Base-by-base conservation (phyloP, 345 rosid species). In the Rhodomyrtus tomentosa region DNA sequence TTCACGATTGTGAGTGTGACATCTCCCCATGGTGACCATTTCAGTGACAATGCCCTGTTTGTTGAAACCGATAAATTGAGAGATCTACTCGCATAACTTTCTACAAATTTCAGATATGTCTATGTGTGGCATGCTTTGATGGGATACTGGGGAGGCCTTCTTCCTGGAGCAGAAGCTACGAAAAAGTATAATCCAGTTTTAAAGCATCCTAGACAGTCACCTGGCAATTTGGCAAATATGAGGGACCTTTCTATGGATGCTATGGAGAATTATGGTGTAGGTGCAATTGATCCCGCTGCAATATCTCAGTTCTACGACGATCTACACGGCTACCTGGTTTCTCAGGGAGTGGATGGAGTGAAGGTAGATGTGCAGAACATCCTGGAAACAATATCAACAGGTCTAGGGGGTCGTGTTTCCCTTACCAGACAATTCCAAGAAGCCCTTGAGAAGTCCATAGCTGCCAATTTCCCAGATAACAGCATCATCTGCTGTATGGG, bases 81-180 rank as follows among this genome's bases (percentile, higher is more conserved):
- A 36, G 76, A 4, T 27, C 82, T 10, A 58, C 51, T 38, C 51
- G 38, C 55, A 16, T 36, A 22, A 4, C 42, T 32, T 76, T 45
- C 76, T 52, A 7, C 48, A 81, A 83, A 82, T 55, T 73, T 82
- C 88, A 92, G 93, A 88, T 93, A 90, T 55, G 93, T 90, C 25
- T 91, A 91, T 84, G 89, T 88, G 40, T 91, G 93, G 93, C 95
- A 90, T 83, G 93, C 95, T 50, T 81, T 93, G 55, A 29, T 90
- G 83, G 95, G 95, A 38, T 91, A 90, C 83, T 90, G 95, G 95
- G 95, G 95, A 83, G 95, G 95, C 83, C 92, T 93, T 72, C 89
- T 40, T 88, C 95, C 91, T 20, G 84, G 91, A 86, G 89, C 89
- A 25, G 62, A 15, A 12, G 90, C 83, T 29, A 89, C 89, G 25